These are phyloP conservation scores for Didymella arachidicola DNA, from an alignment of 2,329 filamentous ascomycete genomes.

Conservation along the genomic window DNA sequence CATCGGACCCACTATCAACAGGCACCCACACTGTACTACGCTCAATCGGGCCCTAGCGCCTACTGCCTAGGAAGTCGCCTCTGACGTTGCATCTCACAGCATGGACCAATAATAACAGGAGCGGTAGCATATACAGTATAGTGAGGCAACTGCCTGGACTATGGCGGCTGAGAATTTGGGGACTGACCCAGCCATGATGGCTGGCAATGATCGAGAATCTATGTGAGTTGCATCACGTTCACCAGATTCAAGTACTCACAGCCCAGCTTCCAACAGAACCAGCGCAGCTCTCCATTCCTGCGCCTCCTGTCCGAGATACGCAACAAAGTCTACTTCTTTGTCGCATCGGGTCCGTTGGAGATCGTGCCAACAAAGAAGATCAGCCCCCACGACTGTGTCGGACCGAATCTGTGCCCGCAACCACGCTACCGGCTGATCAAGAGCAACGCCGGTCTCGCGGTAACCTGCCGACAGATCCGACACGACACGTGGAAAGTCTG, in stretches of 20 bases:
- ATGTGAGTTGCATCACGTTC: not conserved
- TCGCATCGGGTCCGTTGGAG: not conserved
- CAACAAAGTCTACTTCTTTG: not conserved
- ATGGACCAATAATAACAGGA: not conserved
- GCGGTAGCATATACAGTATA: not conserved
- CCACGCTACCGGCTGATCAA: not conserved
- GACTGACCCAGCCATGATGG: not conserved
- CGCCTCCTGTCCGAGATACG: not conserved
- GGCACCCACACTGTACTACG: not conserved
- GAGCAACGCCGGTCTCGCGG: not conserved
- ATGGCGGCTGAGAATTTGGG: not conserved
- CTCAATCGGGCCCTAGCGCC: not conserved
- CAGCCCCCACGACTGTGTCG: not conserved
- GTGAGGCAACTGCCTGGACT: no score
- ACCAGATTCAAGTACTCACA: not conserved
- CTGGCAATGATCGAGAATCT: not conserved
- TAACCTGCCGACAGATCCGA: not conserved
- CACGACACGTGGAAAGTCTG: not conserved
- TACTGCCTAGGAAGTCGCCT: not conserved
- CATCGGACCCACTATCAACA: not conserved
- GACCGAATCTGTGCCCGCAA: not conserved
- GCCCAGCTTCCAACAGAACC: not conserved
- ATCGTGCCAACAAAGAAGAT: not conserved
- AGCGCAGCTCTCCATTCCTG: not conserved
- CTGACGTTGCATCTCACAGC: not conserved